Percentiles rank a stretch among this genome's conserved stretches.
Evolutionary conservation across 148 eudicot species (phyloP).

Genomic region (Chenopodium album): DNA sequence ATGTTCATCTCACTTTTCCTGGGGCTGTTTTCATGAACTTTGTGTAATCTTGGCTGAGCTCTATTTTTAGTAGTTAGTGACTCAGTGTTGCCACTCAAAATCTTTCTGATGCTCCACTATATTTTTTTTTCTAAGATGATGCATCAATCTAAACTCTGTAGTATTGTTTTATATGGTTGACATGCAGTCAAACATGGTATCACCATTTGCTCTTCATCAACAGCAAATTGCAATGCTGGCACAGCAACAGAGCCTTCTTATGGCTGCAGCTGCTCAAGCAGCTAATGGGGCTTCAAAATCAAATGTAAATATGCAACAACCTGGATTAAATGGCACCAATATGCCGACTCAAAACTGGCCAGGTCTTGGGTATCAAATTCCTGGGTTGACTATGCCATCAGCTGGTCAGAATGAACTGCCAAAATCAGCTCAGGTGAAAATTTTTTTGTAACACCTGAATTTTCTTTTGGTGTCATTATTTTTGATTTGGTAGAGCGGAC

Average conservation of each 20-base stretch:
- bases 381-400: slow-evolving; percentile 60
- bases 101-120: neutral
- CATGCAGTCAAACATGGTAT: slow-evolving; percentile 79
- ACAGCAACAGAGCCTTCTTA: slow-evolving; percentile 85
- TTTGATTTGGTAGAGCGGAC: neutral
- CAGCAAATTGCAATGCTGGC: slow-evolving; percentile 91
- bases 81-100: neutral
- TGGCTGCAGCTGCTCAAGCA: slow-evolving; percentile 89
- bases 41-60: slow-evolving; percentile 1
- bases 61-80: neutral
- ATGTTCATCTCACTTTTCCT: neutral
- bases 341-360: slow-evolving; percentile 68
- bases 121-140: neutral
- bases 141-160: neutral
- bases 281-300: slow-evolving; percentile 53
- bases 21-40: no score
- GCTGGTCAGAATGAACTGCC: slow-evolving; percentile 61
- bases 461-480: neutral
- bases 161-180: slow-evolving; percentile 7
- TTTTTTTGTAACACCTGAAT: neutral
- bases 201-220: slow-evolving; percentile 83
- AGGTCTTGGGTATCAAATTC: slow-evolving; percentile 72
- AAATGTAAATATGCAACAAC: slow-evolving; percentile 45
- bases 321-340: slow-evolving; percentile 52
- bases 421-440: slow-evolving; percentile 67